Conservation (phyloP, 1,284 basidiomycete genomes). For the Pyrrhoderma lamaoense region DNA sequence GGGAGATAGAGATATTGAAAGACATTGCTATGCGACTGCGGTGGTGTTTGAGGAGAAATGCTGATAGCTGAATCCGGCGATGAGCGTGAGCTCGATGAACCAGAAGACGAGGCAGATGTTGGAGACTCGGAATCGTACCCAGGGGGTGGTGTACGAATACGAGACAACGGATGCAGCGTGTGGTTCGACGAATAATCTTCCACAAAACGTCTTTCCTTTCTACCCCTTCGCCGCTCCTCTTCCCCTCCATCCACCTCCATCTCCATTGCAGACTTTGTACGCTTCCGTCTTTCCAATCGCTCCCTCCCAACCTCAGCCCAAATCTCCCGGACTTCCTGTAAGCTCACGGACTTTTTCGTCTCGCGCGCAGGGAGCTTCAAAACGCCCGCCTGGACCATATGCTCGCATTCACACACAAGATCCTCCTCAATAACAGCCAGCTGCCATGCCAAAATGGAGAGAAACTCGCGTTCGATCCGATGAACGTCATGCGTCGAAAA, state of each 20-base stretch:
- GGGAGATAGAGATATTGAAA: not conserved
- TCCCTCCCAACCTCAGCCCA: not conserved
- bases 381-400: slow-evolving; percentile 8
- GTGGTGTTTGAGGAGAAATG: slow-evolving; percentile 3
- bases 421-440: slow-evolving; percentile 56
- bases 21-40: not conserved
- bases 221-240: not conserved
- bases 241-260: slow-evolving; percentile 4
- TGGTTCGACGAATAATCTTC: slow-evolving; percentile 4
- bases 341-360: too few relatives aligned
- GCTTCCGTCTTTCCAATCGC: not conserved
- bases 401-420: slow-evolving; percentile 24
- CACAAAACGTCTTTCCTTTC: not conserved
- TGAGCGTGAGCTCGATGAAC: slow-evolving; percentile 1
- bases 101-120: slow-evolving; percentile 1
- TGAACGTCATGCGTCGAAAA: slow-evolving; percentile 73
- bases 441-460: slow-evolving; percentile 68
- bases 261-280: not conserved
- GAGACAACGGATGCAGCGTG: too few relatives aligned
- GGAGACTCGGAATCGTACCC: slow-evolving; percentile 1
- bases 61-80: slow-evolving; percentile 1
- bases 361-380: not conserved
- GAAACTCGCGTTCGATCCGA: slow-evolving; percentile 70
- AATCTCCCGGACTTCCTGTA: not conserved
- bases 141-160: slow-evolving; percentile 3